A percentile compares a stretch with the other conserved stretches of the same genome.
Conservation (phyloP, 805 yeast species). For the Brettanomyces naardenensis region DNA sequence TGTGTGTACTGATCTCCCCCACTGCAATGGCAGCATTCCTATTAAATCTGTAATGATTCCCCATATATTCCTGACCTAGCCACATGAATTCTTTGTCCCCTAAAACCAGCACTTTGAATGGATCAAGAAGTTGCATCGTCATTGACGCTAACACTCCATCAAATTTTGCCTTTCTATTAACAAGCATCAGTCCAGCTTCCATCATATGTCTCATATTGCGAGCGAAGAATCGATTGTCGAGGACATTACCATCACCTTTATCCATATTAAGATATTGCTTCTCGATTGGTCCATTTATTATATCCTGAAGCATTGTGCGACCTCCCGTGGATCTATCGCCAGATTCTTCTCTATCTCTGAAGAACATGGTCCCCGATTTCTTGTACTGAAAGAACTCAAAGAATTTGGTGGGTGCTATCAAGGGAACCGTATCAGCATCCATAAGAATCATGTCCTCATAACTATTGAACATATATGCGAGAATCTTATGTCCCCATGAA, state of each 20-base stretch:
- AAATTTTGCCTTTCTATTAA: slow-evolving; percentile 43
- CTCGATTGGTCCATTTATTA: neutral
- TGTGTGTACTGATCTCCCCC: slow-evolving; percentile 35
- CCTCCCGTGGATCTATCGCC: neutral
- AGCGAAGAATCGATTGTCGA: slow-evolving; percentile 34
- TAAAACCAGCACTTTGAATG: slow-evolving; percentile 47
- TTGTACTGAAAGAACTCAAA: slow-evolving; percentile 29
- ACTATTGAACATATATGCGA: slow-evolving; percentile 50
- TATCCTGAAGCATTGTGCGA: neutral
- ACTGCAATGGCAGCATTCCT: slow-evolving; percentile 47
- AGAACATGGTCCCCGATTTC: slow-evolving; percentile 34
- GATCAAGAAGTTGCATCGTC: slow-evolving; percentile 33
- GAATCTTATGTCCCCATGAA: slow-evolving; percentile 36
- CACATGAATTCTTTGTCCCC: slow-evolving; percentile 79
- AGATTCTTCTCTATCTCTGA: slow-evolving; percentile 38
- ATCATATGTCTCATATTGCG: slow-evolving; percentile 35
- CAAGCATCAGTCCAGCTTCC: slow-evolving; percentile 41
- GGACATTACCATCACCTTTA: slow-evolving; percentile 15
- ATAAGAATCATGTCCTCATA: slow-evolving; percentile 47
- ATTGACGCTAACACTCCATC: slow-evolving; percentile 35
- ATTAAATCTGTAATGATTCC: slow-evolving; percentile 48
- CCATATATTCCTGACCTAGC: slow-evolving; percentile 54
- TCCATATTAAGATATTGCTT: neutral
- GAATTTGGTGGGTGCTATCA: slow-evolving; percentile 30
- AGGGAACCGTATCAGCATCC: slow-evolving; percentile 44